Conservation (phyloP, 179 eudicot genomes). For the Spergularia azorica region DNA sequence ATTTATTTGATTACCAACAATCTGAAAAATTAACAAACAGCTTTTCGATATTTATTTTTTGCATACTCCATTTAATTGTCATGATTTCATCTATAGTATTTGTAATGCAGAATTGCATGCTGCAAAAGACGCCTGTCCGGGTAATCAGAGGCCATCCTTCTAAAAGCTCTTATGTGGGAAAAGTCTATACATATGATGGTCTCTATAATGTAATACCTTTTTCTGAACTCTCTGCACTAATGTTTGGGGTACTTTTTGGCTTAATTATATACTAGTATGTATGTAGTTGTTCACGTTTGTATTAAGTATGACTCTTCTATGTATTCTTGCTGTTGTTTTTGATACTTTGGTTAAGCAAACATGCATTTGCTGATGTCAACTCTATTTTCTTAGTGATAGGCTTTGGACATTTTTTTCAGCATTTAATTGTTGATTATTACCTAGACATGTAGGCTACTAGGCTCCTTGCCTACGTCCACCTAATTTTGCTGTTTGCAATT, state of each 20-base stretch:
- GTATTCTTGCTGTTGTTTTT: too few species aligned
- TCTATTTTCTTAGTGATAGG: too few species aligned
- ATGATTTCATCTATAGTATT: neutral
- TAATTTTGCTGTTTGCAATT: too few species aligned
- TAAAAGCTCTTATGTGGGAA: slow-evolving; percentile 69
- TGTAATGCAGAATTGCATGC: slow-evolving; percentile 64
- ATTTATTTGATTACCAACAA: neutral
- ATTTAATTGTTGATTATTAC: too few species aligned
- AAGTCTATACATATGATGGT: slow-evolving; percentile 93
- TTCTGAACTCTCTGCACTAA: neutral
- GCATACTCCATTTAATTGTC: neutral
- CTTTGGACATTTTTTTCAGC: too few species aligned
- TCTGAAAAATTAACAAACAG: too few species aligned
- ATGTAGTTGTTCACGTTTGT: neutral
- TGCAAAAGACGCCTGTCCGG: slow-evolving; percentile 64
- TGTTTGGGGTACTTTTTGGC: neutral
- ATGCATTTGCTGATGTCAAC: too few species aligned
- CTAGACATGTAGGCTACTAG: too few species aligned
- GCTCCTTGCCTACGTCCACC: too few species aligned
- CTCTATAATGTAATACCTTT: slow-evolving; percentile 59
- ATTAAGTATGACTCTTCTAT: neutral
- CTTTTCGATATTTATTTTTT: neutral
- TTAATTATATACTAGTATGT: neutral
- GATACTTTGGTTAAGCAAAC: too few species aligned
- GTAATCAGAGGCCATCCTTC: slow-evolving; percentile 80